Base-by-base conservation (phyloP, 352 stramenopile genomes). In the Phytophthora lateralis region DNA sequence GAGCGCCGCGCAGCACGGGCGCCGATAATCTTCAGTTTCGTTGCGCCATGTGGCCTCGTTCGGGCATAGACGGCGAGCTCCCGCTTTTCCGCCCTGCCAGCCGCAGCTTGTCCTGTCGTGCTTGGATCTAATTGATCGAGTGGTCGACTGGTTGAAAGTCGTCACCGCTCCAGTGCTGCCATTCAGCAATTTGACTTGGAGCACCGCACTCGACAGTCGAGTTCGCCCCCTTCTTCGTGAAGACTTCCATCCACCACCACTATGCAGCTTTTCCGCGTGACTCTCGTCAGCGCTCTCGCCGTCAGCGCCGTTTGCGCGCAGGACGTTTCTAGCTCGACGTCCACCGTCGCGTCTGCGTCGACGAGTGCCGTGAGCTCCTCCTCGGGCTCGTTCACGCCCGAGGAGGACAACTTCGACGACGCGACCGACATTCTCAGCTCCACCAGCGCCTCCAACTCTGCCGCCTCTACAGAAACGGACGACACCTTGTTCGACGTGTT, bases 261-360 rank as follows among this genome's bases (percentile, higher is more conserved):
- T 14, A 73, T 75, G 66, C 64, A 75, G 46, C 39, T 75, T 46
- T 51, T 61, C 39, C 66, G 52, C 24, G 27, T 63, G 29, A 43
- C 54, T 17, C n/a, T 71, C 24, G 55, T 60, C 21, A 59, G 48
- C 21, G 51, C 66, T 17, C 29, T 75, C 9, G 66, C 42, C 15
- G 10, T 75, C 55, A 67, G 44, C 10, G 51, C 50, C 24, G 24
- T 20, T n/a, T 62, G 20, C 35, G 66, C 60, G 0, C 66, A 74
- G 39, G 55, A 66, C 41, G 46, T 50, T 18, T 41, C 45, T 20
- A 53, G 17, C 51, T 51, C 32, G n/a, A 39, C 26, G 20, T 53
- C 45, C 17, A 50, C 59, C 11, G 29, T 48, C 17, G 27, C 43
- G 8, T 62, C 59, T 10, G 37, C 52, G 0, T 67, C 59, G 21